Evolutionary conservation across 352 stramenopile species (phyloP), one percentile per base, ranked within the genome.

Genomic region (Phytophthora capsici): DNA sequence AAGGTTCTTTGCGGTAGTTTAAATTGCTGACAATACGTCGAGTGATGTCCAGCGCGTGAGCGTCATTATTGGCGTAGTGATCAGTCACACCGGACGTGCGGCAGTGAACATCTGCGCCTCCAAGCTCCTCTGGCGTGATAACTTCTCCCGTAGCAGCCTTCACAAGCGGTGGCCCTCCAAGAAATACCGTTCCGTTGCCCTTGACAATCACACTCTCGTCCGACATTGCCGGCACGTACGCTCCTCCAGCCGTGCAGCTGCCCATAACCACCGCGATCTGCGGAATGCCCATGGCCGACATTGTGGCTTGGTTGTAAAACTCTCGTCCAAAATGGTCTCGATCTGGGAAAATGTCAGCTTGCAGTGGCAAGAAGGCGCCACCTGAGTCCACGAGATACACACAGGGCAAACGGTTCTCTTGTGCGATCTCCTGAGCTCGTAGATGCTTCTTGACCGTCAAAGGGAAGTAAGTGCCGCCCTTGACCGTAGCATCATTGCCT

Each of bases 361-460:
- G 98, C 64, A 90, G 85, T 1, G 97, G 97, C 46, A 99, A 69
- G 73, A 97, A 99, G 6, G 98, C 98, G 25, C 97, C 97, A 28
- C 97, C 82, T 4, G 82, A 98, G 73, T 98, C 94, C 6, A 99
- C 96, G 50, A 99, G 73, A 74, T 99, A 99, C 32, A 99, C 89
- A 60, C 98, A 99, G 2, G 98, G 97, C 38, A 99, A 72, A 20
- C 88, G 71, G 70, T 99, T 99, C 58, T 99, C 89, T 65, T 84
- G 64, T 1, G 98, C 98, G 64, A 99, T 98, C 66, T 99, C 95
- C 73, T 98, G 91, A 5, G 92, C 92, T n/a, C 93, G 75, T 44
- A 98, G 48, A 69, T 98, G 90, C 66, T 99, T 99, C 86, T 99
- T 99, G 34, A 99, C 97, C 2, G 97, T 99, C 69, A 99, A 94